Conservation (phyloP, 257 asterid species). For the Solanum rostratum region DNA sequence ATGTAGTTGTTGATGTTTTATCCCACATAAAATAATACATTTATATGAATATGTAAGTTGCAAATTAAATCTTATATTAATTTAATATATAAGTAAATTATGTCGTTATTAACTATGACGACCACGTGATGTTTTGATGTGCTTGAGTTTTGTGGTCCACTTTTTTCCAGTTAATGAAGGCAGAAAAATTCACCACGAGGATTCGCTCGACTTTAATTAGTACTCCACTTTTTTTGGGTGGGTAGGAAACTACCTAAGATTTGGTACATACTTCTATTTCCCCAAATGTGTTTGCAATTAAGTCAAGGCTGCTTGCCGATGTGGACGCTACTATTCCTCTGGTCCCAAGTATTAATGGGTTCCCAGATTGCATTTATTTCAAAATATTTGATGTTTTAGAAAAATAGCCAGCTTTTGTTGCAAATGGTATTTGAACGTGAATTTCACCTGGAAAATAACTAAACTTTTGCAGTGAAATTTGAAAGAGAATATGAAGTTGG, state of each 20-base stretch:
- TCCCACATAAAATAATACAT: too few species aligned
- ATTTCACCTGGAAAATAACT: too few species aligned
- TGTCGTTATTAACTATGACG: too few species aligned
- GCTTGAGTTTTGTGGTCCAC: neutral
- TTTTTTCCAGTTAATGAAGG: neutral
- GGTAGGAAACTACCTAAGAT: neutral
- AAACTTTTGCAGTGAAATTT: too few species aligned
- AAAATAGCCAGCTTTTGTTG: too few species aligned
- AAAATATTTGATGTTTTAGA: too few species aligned
- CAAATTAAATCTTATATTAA: too few species aligned
- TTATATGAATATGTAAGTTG: too few species aligned
- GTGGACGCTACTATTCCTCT: neutral
- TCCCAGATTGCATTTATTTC: neutral
- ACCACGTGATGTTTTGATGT: neutral
- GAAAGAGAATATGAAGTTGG: neutral
- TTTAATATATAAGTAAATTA: too few species aligned
- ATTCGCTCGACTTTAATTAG: neutral
- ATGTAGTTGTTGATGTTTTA: too few species aligned
- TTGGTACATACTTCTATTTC: neutral
- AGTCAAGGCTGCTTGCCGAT: neutral
- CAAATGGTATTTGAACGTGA: too few species aligned
- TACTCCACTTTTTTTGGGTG: neutral
- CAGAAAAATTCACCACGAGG: neutral
- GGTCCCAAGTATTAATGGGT: neutral
- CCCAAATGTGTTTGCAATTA: neutral